Percentiles rank a stretch among this genome's conserved stretches.
phyloP scores from a whole-genome alignment of 495 filamentous ascomycete species.

The Penicillium lagena region DNA sequence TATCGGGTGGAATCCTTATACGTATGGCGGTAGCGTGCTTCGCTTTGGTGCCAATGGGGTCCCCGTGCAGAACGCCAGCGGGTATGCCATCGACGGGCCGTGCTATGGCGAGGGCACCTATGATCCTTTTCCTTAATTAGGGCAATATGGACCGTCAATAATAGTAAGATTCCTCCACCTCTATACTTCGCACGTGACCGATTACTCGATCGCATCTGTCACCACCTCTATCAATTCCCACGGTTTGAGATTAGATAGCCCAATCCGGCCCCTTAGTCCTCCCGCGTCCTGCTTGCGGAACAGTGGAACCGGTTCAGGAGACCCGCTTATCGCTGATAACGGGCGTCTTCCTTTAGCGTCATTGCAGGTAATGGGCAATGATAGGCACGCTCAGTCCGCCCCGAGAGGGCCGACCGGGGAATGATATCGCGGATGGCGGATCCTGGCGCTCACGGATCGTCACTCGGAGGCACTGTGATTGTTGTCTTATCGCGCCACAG shows the following conservation, averaged over 20 bases:
- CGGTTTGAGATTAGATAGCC: conserved; percentile 23
- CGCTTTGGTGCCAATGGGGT: conserved; percentile 4
- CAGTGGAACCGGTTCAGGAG: conserved; percentile 9
- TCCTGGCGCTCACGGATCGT: conserved; percentile 1
- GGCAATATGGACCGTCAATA: too few relatives aligned
- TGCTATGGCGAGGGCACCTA: too few relatives aligned
- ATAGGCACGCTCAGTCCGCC: conserved; percentile 12
- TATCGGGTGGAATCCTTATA: neutral
- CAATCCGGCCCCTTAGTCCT: conserved; percentile 3
- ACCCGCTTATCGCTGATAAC: conserved; percentile 12
- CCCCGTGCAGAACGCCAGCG: neutral
- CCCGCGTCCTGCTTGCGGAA: conserved; percentile 9
- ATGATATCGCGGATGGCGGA: conserved; percentile 6
- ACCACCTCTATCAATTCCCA: too few relatives aligned
- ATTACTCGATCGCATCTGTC: conserved; percentile 42
- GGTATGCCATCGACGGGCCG: conserved; percentile 1
- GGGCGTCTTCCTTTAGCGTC: conserved; percentile 15
- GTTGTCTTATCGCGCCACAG: conserved; percentile 8
- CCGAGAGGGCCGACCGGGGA: neutral
- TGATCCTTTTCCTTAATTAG: too few relatives aligned
- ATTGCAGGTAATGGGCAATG: conserved; percentile 16
- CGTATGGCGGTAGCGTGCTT: neutral
- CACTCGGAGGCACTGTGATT: conserved; percentile 3
- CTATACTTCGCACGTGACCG: conserved; percentile 11
- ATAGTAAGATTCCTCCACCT: too few relatives aligned